Conservation (phyloP, 805 yeast species). For the Saccharomycopsis sp. region DNA sequence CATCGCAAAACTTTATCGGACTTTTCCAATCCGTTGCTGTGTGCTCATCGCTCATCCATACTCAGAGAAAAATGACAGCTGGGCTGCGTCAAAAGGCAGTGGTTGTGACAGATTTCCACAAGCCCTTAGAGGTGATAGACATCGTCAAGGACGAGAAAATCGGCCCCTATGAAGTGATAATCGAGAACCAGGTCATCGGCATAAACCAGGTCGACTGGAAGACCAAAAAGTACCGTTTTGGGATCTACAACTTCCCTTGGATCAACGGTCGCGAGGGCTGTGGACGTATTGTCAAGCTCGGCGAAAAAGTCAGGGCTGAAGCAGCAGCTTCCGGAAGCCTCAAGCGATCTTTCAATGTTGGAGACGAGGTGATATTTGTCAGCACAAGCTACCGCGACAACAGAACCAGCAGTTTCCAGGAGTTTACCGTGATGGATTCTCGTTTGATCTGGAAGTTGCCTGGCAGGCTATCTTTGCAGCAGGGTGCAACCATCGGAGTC, state of each 20-base stretch:
- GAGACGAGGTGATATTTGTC: conserved; percentile 37
- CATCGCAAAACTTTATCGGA: background rate
- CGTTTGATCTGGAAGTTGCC: conserved; percentile 42
- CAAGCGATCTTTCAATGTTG: conserved; percentile 19
- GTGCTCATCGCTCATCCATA: too few species aligned
- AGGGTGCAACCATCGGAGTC: conserved; percentile 42
- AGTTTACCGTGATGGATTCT: conserved; percentile 38
- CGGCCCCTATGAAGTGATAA: conserved; percentile 25
- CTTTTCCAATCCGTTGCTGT: too few species aligned
- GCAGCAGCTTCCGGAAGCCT: conserved; percentile 18
- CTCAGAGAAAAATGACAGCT: background rate
- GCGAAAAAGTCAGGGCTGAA: conserved; percentile 26
- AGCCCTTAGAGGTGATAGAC: background rate
- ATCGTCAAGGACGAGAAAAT: background rate
- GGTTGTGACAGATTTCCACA: background rate
- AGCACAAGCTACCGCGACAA: conserved; percentile 43
- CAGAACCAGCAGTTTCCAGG: conserved; percentile 42
- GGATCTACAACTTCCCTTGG: conserved; percentile 44
- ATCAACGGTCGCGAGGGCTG: conserved; percentile 42
- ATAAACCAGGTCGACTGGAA: conserved; percentile 46
- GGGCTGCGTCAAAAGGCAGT: background rate
- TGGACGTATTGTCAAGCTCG: conserved; percentile 34
- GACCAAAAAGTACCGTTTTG: conserved; percentile 39
- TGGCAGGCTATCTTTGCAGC: conserved; percentile 28
- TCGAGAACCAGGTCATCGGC: conserved; percentile 33